Conservation (phyloP, 1,284 basidiomycete genomes). For the Polyporus tsugae region DNA sequence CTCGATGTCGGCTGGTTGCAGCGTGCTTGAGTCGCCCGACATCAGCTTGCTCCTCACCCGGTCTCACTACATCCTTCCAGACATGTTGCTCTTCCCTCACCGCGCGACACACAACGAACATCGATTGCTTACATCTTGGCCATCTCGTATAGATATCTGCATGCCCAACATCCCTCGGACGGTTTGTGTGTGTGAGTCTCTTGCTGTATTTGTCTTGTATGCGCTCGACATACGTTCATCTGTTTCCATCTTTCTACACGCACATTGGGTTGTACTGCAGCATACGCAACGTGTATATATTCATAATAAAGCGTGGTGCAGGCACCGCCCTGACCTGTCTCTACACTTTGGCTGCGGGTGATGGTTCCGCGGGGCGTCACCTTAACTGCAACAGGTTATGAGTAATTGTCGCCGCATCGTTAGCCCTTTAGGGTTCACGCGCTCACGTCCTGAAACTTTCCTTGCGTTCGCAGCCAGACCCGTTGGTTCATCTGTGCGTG, state of each 20-base stretch:
- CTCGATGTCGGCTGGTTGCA: slow-evolving; percentile 82
- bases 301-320: slow-evolving; percentile 28
- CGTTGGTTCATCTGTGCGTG: not conserved
- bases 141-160: slow-evolving; percentile 10
- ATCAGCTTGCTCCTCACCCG: not conserved
- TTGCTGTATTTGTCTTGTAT: slow-evolving; percentile 19
- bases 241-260: not conserved
- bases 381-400: not conserved
- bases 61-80: not conserved
- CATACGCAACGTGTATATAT: slow-evolving; percentile 9
- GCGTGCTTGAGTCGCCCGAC: slow-evolving; percentile 36
- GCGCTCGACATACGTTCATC: slow-evolving; percentile 2
- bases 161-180: slow-evolving; percentile 2
- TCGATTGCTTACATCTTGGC: slow-evolving; percentile 18
- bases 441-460: not conserved
- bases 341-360: not conserved
- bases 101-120: not conserved
- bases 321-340: slow-evolving; percentile 16
- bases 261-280: not conserved
- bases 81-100: not conserved
- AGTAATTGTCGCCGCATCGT: not conserved
- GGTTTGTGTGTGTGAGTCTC: slow-evolving; percentile 8
- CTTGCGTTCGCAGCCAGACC: not conserved
- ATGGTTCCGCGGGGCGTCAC: not conserved
- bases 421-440: not conserved